Evolutionary conservation across 108 stramenopile species (phyloP).

Genomic region (Cyclotella kingstonii): DNA sequence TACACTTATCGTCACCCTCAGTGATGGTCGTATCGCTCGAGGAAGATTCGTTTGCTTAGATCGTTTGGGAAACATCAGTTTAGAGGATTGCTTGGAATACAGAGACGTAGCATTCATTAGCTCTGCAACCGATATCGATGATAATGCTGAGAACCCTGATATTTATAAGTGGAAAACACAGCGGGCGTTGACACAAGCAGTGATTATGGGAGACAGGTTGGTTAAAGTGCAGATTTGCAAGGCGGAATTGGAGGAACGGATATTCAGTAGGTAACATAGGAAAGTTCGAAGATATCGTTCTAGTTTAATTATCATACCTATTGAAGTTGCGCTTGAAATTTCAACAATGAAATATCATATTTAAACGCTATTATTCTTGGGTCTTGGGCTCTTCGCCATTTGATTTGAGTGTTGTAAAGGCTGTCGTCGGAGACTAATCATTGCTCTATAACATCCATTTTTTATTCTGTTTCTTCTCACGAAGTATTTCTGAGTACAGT

Average conservation of each 20-base stretch:
- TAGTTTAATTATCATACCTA: too few relatives aligned
- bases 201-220: constrained; percentile 31
- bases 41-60: constrained; percentile 38
- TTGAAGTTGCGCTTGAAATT: too few relatives aligned
- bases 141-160: background rate
- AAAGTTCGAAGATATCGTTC: too few relatives aligned
- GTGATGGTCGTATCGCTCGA: constrained; percentile 30
- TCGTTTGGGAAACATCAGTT: constrained; percentile 36
- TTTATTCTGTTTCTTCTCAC: too few relatives aligned
- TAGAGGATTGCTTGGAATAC: constrained; percentile 30
- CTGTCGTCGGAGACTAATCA: too few relatives aligned
- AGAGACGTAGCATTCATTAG: constrained; percentile 12
- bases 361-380: too few relatives aligned
- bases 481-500: too few relatives aligned
- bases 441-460: too few relatives aligned
- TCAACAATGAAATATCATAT: too few relatives aligned
- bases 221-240: constrained; percentile 36
- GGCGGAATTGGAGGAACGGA: constrained; percentile 20
- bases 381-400: too few relatives aligned
- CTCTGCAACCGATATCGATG: background rate
- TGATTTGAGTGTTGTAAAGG: too few relatives aligned
- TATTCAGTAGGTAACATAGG: too few relatives aligned
- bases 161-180: constrained; percentile 30
- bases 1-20: constrained; percentile 28
- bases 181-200: constrained; percentile 32